These are phyloP conservation scores for Coriaria nepalensis DNA, from an alignment of 306 rosid species.

Conservation along the genomic window DNA sequence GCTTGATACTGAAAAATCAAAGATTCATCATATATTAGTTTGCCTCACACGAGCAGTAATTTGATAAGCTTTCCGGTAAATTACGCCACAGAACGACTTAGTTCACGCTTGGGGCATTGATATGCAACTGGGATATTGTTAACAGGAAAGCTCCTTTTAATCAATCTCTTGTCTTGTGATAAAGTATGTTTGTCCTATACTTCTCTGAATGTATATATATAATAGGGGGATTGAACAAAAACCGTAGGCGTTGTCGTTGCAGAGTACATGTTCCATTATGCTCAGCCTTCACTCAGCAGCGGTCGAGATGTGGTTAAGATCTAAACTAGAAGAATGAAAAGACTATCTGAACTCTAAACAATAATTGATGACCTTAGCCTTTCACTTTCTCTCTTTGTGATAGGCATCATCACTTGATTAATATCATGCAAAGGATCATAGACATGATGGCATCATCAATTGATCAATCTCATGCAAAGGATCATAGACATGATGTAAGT, in stretches of 20 bases:
- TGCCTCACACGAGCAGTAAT: no score
- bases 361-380: no score
- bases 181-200: conserved; percentile 8
- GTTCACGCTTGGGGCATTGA: conserved; percentile 97
- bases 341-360: no score
- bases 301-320: conserved; percentile 44
- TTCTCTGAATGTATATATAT: no score
- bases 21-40: conserved; percentile 88
- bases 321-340: no score
- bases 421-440: conserved; percentile 29
- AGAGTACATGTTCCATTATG: conserved; percentile 68
- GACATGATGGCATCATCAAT: conserved; percentile 54
- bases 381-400: no score
- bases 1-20: conserved; percentile 54
- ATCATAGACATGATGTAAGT: conserved; percentile 69
- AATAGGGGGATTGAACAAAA: conserved; percentile 69
- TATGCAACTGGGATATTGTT: conserved; percentile 83
- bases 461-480: conserved; percentile 17
- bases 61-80: no score
- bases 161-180: neutral
- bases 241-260: conserved; percentile 87
- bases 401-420: neutral
- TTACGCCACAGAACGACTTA: conserved; percentile 49
- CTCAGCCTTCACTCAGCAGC: conserved; percentile 89
- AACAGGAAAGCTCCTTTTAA: conserved; percentile 52